A percentile compares a stretch with the other conserved stretches of the same genome.
These are phyloP conservation scores for Cylindricascospora bacillispora DNA, from an alignment of 1,139 yeast species.

Conservation along the genomic window DNA sequence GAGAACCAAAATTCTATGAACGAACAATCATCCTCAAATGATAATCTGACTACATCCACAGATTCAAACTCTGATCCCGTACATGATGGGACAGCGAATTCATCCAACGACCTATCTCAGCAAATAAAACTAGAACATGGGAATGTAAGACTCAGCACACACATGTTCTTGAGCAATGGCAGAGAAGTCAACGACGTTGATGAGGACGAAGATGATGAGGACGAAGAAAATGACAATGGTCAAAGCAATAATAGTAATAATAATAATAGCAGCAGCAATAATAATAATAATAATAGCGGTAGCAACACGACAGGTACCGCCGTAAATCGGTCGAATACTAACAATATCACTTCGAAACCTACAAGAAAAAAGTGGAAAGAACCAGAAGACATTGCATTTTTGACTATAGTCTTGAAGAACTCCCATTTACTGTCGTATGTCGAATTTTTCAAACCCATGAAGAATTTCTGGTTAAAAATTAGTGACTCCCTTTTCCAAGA, in stretches of 20 bases:
- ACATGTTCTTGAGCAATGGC: too few species aligned
- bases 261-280: constrained; percentile 1
- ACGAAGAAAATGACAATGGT: background rate
- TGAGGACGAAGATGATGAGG: too few species aligned
- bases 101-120: too few species aligned
- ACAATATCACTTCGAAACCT: constrained; percentile 5
- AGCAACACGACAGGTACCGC: constrained; percentile 1
- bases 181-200: too few species aligned
- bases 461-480: constrained; percentile 16
- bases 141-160: too few species aligned
- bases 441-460: constrained; percentile 20
- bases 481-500: constrained; percentile 9
- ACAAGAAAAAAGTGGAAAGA: constrained; percentile 16
- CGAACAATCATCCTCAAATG: too few species aligned
- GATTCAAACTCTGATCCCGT: too few species aligned
- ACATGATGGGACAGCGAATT: too few species aligned
- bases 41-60: too few species aligned
- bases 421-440: constrained; percentile 13
- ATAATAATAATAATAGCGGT: constrained; percentile 1
- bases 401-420: constrained; percentile 10
- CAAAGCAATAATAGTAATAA: constrained; percentile 1
- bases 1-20: too few species aligned
- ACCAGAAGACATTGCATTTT: constrained; percentile 14
- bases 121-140: too few species aligned
- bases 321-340: too few species aligned